A percentile compares a stretch with the other conserved stretches of the same genome.
Conservation (phyloP, 2,329 filamentous ascomycete genomes). For the Orbilia javanica region DNA sequence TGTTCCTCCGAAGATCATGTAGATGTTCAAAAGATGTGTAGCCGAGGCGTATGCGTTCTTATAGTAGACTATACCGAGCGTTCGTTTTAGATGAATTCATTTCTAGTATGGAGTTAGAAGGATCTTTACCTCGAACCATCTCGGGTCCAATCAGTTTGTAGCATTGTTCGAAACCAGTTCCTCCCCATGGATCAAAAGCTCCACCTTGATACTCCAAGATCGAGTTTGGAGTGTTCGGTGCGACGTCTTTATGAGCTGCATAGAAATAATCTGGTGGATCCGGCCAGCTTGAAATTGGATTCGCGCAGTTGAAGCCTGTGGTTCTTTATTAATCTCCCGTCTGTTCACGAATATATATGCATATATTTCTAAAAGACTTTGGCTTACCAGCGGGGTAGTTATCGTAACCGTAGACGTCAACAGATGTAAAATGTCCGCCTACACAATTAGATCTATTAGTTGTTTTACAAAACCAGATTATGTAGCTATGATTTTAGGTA, state of each 20-base stretch:
- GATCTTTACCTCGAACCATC: constrained; percentile 71
- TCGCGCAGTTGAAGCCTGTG: constrained; percentile 72
- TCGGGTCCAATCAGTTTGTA: constrained; percentile 76
- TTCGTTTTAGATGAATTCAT: background rate
- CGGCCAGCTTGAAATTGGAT: constrained; percentile 67
- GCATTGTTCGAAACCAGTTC: constrained; percentile 77
- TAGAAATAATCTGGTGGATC: constrained; percentile 72
- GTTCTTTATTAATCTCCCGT: background rate
- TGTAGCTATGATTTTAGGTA: background rate
- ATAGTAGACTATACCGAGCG: constrained; percentile 72
- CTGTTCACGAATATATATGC: too few species aligned
- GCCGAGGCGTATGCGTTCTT: constrained; percentile 79
- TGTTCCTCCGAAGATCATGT: constrained; percentile 84
- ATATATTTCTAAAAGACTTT: background rate
- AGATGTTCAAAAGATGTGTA: constrained; percentile 77
- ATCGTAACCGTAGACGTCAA: constrained; percentile 77
- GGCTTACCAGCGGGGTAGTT: constrained; percentile 69
- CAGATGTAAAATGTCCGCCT: constrained; percentile 67
- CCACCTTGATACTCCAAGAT: constrained; percentile 78
- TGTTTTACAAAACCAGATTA: background rate
- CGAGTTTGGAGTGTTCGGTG: constrained; percentile 75
- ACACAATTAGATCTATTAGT: background rate
- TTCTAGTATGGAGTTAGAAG: background rate
- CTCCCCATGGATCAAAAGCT: constrained; percentile 80
- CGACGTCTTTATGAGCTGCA: constrained; percentile 71